Conservation (phyloP, 1,284 basidiomycete genomes). For the Rhizoctonia solani region DNA sequence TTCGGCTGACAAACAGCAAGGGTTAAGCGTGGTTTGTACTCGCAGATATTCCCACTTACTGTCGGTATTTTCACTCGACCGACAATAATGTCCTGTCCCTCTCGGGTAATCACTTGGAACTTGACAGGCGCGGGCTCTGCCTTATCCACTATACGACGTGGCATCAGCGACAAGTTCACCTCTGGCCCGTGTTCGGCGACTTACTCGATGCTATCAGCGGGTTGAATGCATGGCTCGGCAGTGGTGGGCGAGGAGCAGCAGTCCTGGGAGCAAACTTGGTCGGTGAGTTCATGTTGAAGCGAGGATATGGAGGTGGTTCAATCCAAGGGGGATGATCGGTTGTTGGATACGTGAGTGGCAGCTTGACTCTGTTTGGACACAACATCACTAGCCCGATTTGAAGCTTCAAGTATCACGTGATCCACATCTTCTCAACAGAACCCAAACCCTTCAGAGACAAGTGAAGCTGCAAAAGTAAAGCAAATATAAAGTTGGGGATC, state of each 20-base stretch:
- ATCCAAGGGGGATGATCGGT: conserved; percentile 6
- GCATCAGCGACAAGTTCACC: conserved; percentile 14
- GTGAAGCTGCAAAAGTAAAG: too few species aligned
- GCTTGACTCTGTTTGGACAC: conserved; percentile 6
- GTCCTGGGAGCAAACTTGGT: conserved; percentile 21
- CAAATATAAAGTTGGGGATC: too few species aligned
- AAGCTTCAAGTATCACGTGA: too few species aligned
- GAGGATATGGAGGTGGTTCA: conserved; percentile 20
- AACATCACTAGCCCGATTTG: too few species aligned
- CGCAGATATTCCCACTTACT: conserved; percentile 54
- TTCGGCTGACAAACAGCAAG: conserved; percentile 52
- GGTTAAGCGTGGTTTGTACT: not conserved
- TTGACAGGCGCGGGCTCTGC: conserved; percentile 57
- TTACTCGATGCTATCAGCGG: conserved; percentile 34
- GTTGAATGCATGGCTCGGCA: conserved; percentile 35
- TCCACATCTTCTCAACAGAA: too few species aligned
- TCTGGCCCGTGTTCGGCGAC: too few species aligned
- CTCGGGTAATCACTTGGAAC: conserved; percentile 81
- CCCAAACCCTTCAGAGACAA: too few species aligned
- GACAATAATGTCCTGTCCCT: conserved; percentile 82
- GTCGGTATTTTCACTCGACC: conserved; percentile 94
- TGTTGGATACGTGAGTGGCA: conserved; percentile 4
- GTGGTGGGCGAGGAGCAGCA: conserved; percentile 29
- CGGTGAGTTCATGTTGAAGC: conserved; percentile 27
- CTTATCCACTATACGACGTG: conserved; percentile 26